phyloP scores from a whole-genome alignment of 179 eudicot genomes.

The Dionaea muscipula region DNA sequence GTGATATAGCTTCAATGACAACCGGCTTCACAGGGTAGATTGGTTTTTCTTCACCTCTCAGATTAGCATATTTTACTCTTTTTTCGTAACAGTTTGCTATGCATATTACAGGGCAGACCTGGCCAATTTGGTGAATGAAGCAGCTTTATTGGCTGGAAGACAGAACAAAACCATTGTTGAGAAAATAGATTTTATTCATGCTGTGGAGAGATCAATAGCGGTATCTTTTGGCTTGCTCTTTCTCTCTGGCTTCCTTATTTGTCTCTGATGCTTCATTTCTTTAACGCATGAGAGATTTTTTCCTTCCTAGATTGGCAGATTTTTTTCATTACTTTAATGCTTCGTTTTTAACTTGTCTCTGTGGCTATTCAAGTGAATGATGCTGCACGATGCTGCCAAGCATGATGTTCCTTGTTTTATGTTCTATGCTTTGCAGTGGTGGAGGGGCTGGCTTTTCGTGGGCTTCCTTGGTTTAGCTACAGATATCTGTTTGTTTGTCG shows the following conservation, averaged over 20 bases:
- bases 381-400: too few relatives aligned
- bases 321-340: too few relatives aligned
- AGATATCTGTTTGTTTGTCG: too few relatives aligned
- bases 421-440: too few relatives aligned
- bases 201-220: conserved; percentile 88
- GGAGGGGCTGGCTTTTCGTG: too few relatives aligned
- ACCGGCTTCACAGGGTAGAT: conserved; percentile 92
- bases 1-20: conserved; percentile 77
- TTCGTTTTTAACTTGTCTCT: too few relatives aligned
- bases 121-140: conserved; percentile 94
- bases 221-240: conserved; percentile 36
- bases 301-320: too few relatives aligned
- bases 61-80: background rate
- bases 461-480: too few relatives aligned
- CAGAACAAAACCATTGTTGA: conserved; percentile 57
- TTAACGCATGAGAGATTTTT: background rate
- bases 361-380: too few relatives aligned
- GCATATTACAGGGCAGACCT: conserved; percentile 80
- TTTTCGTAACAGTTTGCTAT: conserved; percentile 11
- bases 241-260: background rate
- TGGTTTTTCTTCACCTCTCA: background rate
- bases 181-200: conserved; percentile 74
- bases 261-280: background rate
- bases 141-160: conserved; percentile 94
- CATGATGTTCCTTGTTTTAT: too few relatives aligned